A percentile compares a stretch with the other conserved stretches of the same genome.
Conservation (phyloP, 2,329 filamentous ascomycete species). For the Colletotrichum tofieldiae region DNA sequence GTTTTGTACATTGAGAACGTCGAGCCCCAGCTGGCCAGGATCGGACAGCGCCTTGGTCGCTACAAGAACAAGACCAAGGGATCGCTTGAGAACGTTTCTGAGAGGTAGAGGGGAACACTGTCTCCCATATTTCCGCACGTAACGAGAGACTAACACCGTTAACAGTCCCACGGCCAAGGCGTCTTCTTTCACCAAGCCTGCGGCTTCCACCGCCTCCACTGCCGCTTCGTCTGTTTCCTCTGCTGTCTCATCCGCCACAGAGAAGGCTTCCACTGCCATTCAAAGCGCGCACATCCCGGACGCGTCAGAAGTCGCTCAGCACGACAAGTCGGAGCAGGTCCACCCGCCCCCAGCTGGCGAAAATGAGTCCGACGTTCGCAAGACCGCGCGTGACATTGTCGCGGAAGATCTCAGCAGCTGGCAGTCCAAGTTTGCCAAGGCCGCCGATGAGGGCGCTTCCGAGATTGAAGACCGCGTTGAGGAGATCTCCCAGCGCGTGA, state of each 20-base stretch:
- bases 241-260: constrained; percentile 44
- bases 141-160: not conserved
- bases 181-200: constrained; percentile 61
- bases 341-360: constrained; percentile 62
- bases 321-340: constrained; percentile 50
- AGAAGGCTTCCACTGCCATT: constrained; percentile 45
- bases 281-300: constrained; percentile 40
- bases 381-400: constrained; percentile 77
- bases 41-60: constrained; percentile 88
- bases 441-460: constrained; percentile 83
- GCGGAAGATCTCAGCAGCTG: constrained; percentile 85
- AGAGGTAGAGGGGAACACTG: constrained; percentile 48
- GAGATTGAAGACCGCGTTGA: constrained; percentile 81
- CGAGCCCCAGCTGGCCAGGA: constrained; percentile 93
- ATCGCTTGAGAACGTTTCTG: constrained; percentile 51
- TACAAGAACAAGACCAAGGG: constrained; percentile 70
- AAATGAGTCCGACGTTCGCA: constrained; percentile 68
- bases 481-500: constrained; percentile 70
- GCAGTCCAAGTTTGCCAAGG: constrained; percentile 90
- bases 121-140: too few species aligned
- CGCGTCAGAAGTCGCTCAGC: constrained; percentile 42
- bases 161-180: constrained; percentile 47
- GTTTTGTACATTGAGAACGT: constrained; percentile 92
- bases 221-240: constrained; percentile 49
- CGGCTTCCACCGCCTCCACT: constrained; percentile 47